Evolutionary conservation across 2,329 filamentous ascomycete species (phyloP).

Genomic region (Magnaporthiopsis incrustans): DNA sequence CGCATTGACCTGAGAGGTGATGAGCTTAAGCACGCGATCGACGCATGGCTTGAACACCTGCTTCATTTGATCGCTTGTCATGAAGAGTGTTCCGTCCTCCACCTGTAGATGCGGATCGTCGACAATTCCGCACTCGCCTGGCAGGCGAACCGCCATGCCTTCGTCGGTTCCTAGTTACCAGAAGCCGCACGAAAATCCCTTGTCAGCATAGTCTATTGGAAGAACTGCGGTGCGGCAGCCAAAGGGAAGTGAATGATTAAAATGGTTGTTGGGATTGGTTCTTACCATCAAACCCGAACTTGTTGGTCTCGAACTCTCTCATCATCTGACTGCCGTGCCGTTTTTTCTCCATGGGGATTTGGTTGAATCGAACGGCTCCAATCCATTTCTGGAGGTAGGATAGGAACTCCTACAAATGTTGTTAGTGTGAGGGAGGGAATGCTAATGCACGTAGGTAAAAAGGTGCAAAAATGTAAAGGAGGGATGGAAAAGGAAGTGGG

Average conservation of each 20-base stretch:
- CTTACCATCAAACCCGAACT: conserved; percentile 8
- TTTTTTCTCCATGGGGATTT: conserved; percentile 8
- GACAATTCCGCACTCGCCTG: conserved; percentile 9
- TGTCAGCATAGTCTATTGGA: no score
- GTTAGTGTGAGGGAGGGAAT: no score
- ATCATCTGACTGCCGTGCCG: conserved; percentile 11
- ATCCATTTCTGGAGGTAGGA: conserved; percentile 12
- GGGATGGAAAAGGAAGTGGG: no score
- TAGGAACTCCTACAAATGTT: conserved; percentile 7
- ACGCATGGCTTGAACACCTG: conserved; percentile 11
- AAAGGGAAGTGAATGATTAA: no score
- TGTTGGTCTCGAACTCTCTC: conserved; percentile 8
- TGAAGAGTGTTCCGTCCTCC: conserved; percentile 7
- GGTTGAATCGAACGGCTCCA: conserved; percentile 7
- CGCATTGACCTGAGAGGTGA: conserved; percentile 10
- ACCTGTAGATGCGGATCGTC: conserved; percentile 9
- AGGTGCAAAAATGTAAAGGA: no score
- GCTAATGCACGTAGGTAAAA: no score
- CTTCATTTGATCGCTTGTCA: conserved; percentile 10
- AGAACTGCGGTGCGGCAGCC: no score
- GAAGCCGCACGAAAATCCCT: no score
- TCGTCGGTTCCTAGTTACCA: conserved; percentile 6
- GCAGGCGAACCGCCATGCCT: conserved; percentile 9
- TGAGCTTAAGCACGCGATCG: conserved; percentile 11
- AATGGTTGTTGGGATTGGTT: no score